Evolutionary conservation across 164 flowering plant species (phyloP), one percentile per base, ranked within the genome.

Genomic region (Chimonanthus praecox): DNA sequence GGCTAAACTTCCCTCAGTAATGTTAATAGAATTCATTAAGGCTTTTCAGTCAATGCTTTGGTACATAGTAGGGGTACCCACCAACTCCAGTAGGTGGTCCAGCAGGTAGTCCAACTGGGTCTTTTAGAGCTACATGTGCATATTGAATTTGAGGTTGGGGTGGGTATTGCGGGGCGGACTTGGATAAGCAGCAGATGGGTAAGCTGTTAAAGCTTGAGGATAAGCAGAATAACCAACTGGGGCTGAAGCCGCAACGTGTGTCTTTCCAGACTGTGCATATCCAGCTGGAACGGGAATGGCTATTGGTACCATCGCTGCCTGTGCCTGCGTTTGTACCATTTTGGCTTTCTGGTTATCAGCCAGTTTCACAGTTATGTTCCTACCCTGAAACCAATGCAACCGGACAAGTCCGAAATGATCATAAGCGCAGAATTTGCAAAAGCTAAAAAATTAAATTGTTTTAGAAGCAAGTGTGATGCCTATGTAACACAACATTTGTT

Each of bases 301-400:
- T n/a, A 80, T 49, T 60, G 86, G 87, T 82, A 78, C 83, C 75
- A 77, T 70, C 7, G 87, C 66, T 66, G 87, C 58, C 0, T 88
- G 79, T 64, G 80, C 8, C 71, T 84, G 91, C 48, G 85, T 7
- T 47, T 83, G 88, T 16, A 51, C 58, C 7, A 79, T 72, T 76
- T 79, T 89, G 15, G 85, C 78, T 75, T 81, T 87, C 77, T 84
- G 85, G 7, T 86, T 71, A 80, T 86, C 93, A 6, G 93, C 93
- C 72, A 84, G 84, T 75, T 86, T 89, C 76, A 87, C 90, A 13
- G 83, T 84, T 47, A 89, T 58, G 54, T 77, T 85, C 74, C 88
- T 78, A 44, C 89, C 93, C 93, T 89, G 85, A 66, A 79, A 78
- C 15, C 73, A 78, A 74, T 49, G 76, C 46, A 48, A 49, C 45